Percentiles rank a stretch among this genome's conserved stretches.
phyloP scores from a whole-genome alignment of 257 asterid genomes.

The Nicotiana attenuata region DNA sequence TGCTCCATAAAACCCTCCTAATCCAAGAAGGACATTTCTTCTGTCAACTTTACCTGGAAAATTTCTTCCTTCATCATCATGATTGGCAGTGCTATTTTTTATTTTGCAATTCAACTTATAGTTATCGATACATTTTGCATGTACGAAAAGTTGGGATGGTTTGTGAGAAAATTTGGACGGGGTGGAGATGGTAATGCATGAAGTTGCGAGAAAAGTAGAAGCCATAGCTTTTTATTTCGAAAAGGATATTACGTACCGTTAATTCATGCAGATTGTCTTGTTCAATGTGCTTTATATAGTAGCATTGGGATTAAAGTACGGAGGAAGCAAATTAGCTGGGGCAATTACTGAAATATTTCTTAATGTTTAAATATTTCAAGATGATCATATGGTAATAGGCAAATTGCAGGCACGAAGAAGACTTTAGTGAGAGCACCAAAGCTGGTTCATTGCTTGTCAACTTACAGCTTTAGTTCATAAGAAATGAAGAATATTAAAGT shows the following conservation, averaged over 20 bases:
- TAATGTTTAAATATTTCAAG: neutral
- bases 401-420: neutral
- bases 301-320: neutral
- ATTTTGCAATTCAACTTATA: slow-evolving; percentile 2
- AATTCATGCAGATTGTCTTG: neutral
- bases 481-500: neutral
- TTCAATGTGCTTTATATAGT: neutral
- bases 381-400: neutral
- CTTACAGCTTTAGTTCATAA: neutral
- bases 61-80: neutral
- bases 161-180: neutral
- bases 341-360: too few species aligned
- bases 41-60: neutral
- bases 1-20: slow-evolving; percentile 17
- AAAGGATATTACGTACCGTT: neutral
- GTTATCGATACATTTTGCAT: neutral
- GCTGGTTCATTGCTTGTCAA: neutral
- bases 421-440: neutral
- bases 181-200: neutral
- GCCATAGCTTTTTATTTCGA: neutral
- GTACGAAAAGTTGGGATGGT: neutral
- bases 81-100: neutral
- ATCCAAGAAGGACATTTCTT: slow-evolving; percentile 14
- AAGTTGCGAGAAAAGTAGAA: neutral
- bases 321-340: neutral